A percentile compares a stretch with the other conserved stretches of the same genome.
Conservation (phyloP, 805 yeast species). For the Monosporozyma unispora region DNA sequence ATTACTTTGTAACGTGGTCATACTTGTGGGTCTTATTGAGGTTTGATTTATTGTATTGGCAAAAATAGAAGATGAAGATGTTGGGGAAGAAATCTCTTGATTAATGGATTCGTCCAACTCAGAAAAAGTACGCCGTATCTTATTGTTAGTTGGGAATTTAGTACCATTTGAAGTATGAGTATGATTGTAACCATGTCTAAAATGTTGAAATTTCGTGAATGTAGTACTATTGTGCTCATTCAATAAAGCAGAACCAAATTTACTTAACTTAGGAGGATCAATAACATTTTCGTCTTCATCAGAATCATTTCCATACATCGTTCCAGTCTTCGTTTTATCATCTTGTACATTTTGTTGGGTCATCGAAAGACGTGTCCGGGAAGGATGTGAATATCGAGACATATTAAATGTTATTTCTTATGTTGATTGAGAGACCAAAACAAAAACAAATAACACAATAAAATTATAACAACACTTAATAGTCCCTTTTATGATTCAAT, state of each 20-base stretch:
- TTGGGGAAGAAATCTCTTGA: neutral
- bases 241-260: conserved; percentile 27
- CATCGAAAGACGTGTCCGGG: conserved; percentile 3
- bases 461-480: neutral
- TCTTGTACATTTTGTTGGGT: neutral
- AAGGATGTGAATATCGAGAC: conserved; percentile 10
- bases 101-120: neutral
- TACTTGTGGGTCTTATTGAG: conserved; percentile 5
- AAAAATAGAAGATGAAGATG: conserved; percentile 5
- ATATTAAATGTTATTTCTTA: neutral
- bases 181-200: neutral
- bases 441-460: neutral
- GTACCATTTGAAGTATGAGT: neutral
- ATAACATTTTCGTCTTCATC: conserved; percentile 19
- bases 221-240: conserved; percentile 5
- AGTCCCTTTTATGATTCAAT: neutral
- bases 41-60: conserved; percentile 4
- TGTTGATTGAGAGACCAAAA: neutral
- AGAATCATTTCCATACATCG: conserved; percentile 5
- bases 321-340: neutral
- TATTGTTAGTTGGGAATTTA: neutral
- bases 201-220: conserved; percentile 3
- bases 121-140: neutral
- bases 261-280: conserved; percentile 25
- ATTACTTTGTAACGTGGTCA: conserved; percentile 5